Evolutionary conservation across 345 rosid species (phyloP).

Genomic region (Pseudoturritis turrita): DNA sequence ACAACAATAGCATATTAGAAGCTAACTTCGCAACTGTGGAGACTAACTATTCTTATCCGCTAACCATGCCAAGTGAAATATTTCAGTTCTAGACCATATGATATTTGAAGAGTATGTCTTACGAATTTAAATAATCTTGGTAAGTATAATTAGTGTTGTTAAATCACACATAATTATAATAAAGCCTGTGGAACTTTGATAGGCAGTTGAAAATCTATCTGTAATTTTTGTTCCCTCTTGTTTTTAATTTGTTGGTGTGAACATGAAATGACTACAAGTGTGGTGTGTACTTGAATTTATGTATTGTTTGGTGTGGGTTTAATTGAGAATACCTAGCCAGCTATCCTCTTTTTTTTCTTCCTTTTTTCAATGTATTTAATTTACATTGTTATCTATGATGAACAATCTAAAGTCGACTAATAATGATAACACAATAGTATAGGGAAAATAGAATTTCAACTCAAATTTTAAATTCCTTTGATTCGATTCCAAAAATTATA

Average conservation of each 20-base stretch:
- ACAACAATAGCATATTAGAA: conserved; percentile 33
- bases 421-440: not conserved
- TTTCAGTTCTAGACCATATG: conserved; percentile 46
- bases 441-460: not conserved
- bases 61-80: conserved; percentile 53
- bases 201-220: conserved; percentile 12
- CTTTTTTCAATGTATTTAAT: not conserved
- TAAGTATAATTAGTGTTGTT: conserved; percentile 27
- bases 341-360: not conserved
- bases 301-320: conserved; percentile 11
- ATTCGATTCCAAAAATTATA: not conserved
- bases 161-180: conserved; percentile 26
- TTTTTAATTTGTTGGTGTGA: conserved; percentile 17
- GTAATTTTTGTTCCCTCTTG: conserved; percentile 5
- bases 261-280: conserved; percentile 19
- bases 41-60: conserved; percentile 49
- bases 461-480: not conserved
- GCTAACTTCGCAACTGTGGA: conserved; percentile 43
- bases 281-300: conserved; percentile 15
- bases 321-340: not conserved
- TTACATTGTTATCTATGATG: not conserved
- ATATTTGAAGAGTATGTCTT: conserved; percentile 24
- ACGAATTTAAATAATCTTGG: conserved; percentile 16
- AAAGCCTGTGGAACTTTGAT: conserved; percentile 19
- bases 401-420: not conserved